Conservation (phyloP, 192 early-diverging fungal species). For the Coemansia sp. region DNA sequence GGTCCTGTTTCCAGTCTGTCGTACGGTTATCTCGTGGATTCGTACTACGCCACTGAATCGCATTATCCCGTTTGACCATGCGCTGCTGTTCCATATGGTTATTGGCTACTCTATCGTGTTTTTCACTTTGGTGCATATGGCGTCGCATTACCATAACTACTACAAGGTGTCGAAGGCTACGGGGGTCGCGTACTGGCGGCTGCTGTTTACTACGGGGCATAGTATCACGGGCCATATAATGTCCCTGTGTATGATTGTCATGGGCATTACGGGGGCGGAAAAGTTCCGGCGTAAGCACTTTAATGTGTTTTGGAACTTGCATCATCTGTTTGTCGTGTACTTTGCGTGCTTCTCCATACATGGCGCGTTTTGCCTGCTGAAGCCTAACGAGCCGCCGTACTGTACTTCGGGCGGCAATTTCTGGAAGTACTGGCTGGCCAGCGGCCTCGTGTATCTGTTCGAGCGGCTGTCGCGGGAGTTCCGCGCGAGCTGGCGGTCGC, state of each 20-base stretch:
- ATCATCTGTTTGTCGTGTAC: conserved; percentile 84
- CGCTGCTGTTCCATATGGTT: conserved; percentile 78
- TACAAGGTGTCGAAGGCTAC: conserved; percentile 40
- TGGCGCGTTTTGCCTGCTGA: conserved; percentile 85
- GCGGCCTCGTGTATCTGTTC: conserved; percentile 66
- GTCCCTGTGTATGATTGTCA: conserved; percentile 69
- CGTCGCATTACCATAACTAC: conserved; percentile 82
- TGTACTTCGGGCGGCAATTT: conserved; percentile 75
- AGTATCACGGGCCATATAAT: conserved; percentile 83
- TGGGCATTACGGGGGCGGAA: conserved; percentile 72
- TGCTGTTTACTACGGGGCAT: conserved; percentile 70
- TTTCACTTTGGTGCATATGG: conserved; percentile 71
- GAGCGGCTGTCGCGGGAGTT: conserved; percentile 76
- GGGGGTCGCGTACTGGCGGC: conserved; percentile 42
- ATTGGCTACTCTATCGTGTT: conserved; percentile 78
- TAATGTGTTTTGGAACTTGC: conserved; percentile 85
- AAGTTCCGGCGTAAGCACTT: conserved; percentile 56
- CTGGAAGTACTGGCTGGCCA: conserved; percentile 80
- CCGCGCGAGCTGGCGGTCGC: conserved; percentile 58
- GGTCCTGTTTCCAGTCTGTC: conserved; percentile 79
- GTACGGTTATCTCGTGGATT: conserved; percentile 76
- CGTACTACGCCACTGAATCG: conserved; percentile 72
- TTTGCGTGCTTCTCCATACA: conserved; percentile 79
- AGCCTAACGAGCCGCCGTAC: conserved; percentile 60
- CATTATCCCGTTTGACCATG: conserved; percentile 85